phyloP scores from a whole-genome alignment of 1,139 yeast genomes.

The Hanseniaspora gamundiae region DNA sequence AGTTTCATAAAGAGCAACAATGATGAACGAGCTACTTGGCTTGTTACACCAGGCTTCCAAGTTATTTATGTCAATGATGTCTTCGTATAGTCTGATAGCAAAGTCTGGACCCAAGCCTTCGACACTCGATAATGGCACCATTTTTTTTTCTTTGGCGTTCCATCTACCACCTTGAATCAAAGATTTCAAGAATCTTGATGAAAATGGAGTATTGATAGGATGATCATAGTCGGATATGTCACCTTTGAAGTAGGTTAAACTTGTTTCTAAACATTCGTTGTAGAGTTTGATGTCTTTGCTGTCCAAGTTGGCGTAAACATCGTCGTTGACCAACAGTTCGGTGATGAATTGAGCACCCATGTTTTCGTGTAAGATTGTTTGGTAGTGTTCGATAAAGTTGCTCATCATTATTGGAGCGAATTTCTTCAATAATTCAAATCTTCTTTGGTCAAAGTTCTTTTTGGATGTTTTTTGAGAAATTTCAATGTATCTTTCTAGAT shows the following conservation, averaged over 20 bases:
- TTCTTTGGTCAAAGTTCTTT: conserved; percentile 71
- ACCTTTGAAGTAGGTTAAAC: conserved; percentile 52
- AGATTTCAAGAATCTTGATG: conserved; percentile 65
- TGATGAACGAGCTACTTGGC: conserved; percentile 64
- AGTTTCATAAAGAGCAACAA: conserved; percentile 59
- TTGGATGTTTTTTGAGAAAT: conserved; percentile 68
- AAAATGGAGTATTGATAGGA: conserved; percentile 58
- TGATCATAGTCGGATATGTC: conserved; percentile 59
- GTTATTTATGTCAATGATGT: conserved; percentile 34
- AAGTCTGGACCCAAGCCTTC: conserved; percentile 52
- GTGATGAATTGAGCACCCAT: conserved; percentile 75
- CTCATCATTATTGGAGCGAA: conserved; percentile 59
- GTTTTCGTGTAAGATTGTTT: conserved; percentile 49
- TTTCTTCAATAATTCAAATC: conserved; percentile 50
- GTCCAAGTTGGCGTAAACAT: conserved; percentile 36
- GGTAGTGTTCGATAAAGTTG: conserved; percentile 36
- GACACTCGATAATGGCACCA: conserved; percentile 34
- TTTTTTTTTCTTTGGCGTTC: conserved; percentile 43
- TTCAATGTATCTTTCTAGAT: conserved; percentile 47
- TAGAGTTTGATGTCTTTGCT: conserved; percentile 32
- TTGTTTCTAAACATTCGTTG: conserved; percentile 39
- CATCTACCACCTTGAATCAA: conserved; percentile 81
- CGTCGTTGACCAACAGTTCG: conserved; percentile 57
- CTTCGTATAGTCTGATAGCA: conserved; percentile 44
- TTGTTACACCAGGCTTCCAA: conserved; percentile 63